phyloP scores from a whole-genome alignment of 164 flowering plant species.

The Warburgia ugandensis region DNA sequence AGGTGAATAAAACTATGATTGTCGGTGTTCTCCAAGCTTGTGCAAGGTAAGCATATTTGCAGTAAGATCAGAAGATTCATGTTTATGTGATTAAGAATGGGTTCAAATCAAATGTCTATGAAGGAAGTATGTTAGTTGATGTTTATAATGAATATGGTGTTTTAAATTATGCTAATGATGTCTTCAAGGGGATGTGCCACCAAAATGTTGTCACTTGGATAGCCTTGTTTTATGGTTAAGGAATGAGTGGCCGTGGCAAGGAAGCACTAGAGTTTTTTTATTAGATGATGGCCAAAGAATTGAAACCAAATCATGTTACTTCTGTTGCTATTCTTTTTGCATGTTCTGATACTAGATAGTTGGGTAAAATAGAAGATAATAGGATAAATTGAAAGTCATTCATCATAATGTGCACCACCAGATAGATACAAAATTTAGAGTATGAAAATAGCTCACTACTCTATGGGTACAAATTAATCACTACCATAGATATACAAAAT shows the following conservation, averaged over 20 bases:
- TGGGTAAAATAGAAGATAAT: too few species aligned
- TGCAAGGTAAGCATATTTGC: neutral
- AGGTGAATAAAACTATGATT: neutral
- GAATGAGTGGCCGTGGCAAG: slow-evolving; percentile 5
- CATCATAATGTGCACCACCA: too few species aligned
- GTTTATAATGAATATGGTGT: slow-evolving; percentile 1
- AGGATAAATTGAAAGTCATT: too few species aligned
- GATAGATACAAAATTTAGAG: too few species aligned
- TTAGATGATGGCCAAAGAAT: too few species aligned
- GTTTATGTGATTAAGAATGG: neutral
- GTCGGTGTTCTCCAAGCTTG: slow-evolving; percentile 2
- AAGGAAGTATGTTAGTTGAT: slow-evolving; percentile 1
- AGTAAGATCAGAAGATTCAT: neutral
- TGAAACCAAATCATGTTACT: too few species aligned
- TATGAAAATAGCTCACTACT: too few species aligned
- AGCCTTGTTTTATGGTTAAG: slow-evolving; percentile 1
- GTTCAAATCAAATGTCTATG: neutral
- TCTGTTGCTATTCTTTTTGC: too few species aligned
- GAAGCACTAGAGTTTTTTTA: too few species aligned
- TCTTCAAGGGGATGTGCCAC: neutral
- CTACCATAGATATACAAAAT: too few species aligned
- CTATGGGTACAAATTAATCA: too few species aligned
- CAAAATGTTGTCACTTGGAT: slow-evolving; percentile 4
- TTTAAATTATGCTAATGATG: neutral
- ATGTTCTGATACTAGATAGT: too few species aligned